Conservation (phyloP, 2,329 filamentous ascomycete genomes). For the Neodidymelliopsis sp. region DNA sequence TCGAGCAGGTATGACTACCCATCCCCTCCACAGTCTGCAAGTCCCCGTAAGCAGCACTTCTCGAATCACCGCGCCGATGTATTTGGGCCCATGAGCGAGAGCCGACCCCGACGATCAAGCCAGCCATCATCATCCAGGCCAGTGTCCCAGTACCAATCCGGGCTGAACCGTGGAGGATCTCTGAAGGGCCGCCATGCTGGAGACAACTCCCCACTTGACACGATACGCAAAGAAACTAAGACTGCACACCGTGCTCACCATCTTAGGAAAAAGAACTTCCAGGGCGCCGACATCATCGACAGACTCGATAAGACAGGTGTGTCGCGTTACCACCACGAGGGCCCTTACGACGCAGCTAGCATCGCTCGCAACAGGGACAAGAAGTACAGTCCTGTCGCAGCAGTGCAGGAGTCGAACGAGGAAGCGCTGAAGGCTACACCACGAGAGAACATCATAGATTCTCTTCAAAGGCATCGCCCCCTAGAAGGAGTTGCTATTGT, state of each 20-base stretch:
- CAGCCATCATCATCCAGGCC: slow-evolving; percentile 38
- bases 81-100: slow-evolving; percentile 40
- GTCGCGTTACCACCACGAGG: slow-evolving; percentile 82
- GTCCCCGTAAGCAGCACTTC: slow-evolving; percentile 55
- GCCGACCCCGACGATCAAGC: slow-evolving; percentile 45
- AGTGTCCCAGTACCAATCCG: slow-evolving; percentile 30
- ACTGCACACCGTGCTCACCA: slow-evolving; percentile 72
- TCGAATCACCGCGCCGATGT: slow-evolving; percentile 42
- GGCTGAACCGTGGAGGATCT: slow-evolving; percentile 57
- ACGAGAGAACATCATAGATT: slow-evolving; percentile 76
- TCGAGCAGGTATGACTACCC: slow-evolving; percentile 50
- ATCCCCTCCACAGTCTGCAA: slow-evolving; percentile 64
- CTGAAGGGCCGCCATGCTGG: slow-evolving; percentile 67
- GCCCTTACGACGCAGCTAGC: slow-evolving; percentile 86
- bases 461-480: slow-evolving; percentile 75
- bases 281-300: slow-evolving; percentile 81
- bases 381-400: slow-evolving; percentile 74
- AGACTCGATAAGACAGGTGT: slow-evolving; percentile 72
- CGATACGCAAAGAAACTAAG: slow-evolving; percentile 68
- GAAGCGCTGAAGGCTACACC: slow-evolving; percentile 85
- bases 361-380: slow-evolving; percentile 73
- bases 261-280: slow-evolving; percentile 69
- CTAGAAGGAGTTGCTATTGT: slow-evolving; percentile 80
- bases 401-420: slow-evolving; percentile 74
- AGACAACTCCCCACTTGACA: slow-evolving; percentile 72